Base-by-base conservation (phyloP, 257 asterid species). In the Rubia yunnanensis region DNA sequence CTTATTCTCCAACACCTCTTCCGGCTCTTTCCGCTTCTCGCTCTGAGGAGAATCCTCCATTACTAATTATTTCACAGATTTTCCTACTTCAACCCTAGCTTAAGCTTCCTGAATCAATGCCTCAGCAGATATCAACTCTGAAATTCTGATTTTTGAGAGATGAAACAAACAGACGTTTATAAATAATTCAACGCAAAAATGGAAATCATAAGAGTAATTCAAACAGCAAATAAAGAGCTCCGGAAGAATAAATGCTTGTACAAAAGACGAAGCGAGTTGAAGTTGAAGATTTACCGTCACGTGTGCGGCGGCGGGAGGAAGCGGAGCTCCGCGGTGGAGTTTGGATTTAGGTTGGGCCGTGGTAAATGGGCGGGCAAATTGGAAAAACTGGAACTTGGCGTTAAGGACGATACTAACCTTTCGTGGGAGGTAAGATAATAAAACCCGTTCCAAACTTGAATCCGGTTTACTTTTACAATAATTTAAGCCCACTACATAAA, bases 21-120 rank as follows among this genome's bases (percentile, higher is more conserved):
- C 92, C 10, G 79, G 81, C 57, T 75, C 79, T 70, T 89, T 92
- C 63, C 96, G 72, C 78, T 92, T 92, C n/a, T 74, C 71, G 18
- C 76, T 46, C 15, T 77, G n/a, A 14, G 78, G 77, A 32, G 87
- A 80, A 22, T 65, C 78, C 32, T 69, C 92, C 86, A 82, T 84
- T 61, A 35, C 63, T 31, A 60, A 41, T 15, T 32, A 59, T 41
- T 23, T 68, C 59, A 38, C 59, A 24, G 9, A 34, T 49, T 35
- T 35, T 46, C 61, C 44, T 23, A 66, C 26, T 46, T 17, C 13
- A 69, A 31, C 49, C 52, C 31, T 2, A 18, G 30, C 41, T 38
- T 5, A 7, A 26, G 14, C 50, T 35, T 13, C 32, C 70, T 38
- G 23, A 34, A 66, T 50, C 13, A 7, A 53, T 14, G 30, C 32